Percentiles rank a stretch among this genome's conserved stretches.
Conservation (phyloP, 805 yeast genomes). For the Metschnikowia chrysomelidarum region DNA sequence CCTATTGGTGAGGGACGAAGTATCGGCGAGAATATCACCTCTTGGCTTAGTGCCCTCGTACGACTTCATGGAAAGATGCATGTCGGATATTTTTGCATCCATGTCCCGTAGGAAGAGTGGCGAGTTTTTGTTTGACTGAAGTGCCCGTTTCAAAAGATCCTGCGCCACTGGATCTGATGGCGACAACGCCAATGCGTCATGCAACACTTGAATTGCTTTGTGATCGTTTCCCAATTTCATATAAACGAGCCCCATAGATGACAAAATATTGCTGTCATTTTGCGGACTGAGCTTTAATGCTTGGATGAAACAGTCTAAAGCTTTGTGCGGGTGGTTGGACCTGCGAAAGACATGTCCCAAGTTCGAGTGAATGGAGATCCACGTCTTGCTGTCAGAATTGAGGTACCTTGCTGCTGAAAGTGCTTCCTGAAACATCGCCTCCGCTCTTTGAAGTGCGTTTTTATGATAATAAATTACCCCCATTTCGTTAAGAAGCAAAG, state of each 20-base stretch:
- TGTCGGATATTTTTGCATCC: conserved; percentile 14
- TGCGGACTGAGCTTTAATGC: conserved; percentile 68
- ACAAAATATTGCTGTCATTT: conserved; percentile 66
- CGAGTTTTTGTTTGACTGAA: conserved; percentile 50
- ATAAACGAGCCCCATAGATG: conserved; percentile 83
- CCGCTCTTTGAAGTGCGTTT: conserved; percentile 64
- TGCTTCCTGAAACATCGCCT: conserved; percentile 67
- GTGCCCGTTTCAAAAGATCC: conserved; percentile 77
- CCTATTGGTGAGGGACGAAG: conserved; percentile 16
- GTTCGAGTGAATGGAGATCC: conserved; percentile 83
- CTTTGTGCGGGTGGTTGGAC: conserved; percentile 56
- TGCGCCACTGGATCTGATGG: conserved; percentile 83
- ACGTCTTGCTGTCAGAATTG: conserved; percentile 76
- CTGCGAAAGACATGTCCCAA: conserved; percentile 86
- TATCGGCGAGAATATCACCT: conserved; percentile 5
- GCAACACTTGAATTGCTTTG: conserved; percentile 74
- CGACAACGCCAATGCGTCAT: conserved; percentile 73
- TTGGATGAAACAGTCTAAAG: conserved; percentile 72
- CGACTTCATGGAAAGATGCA: conserved; percentile 3
- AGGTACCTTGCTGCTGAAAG: conserved; percentile 62
- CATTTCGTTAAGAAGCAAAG: conserved; percentile 82
- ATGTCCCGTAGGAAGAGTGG: conserved; percentile 14
- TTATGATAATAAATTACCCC: conserved; percentile 90
- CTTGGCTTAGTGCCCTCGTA: conserved; percentile 1
- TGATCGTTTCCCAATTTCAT: conserved; percentile 62